phyloP scores from a whole-genome alignment of 495 filamentous ascomycete species.

The Hypoxylon cercidicola region DNA sequence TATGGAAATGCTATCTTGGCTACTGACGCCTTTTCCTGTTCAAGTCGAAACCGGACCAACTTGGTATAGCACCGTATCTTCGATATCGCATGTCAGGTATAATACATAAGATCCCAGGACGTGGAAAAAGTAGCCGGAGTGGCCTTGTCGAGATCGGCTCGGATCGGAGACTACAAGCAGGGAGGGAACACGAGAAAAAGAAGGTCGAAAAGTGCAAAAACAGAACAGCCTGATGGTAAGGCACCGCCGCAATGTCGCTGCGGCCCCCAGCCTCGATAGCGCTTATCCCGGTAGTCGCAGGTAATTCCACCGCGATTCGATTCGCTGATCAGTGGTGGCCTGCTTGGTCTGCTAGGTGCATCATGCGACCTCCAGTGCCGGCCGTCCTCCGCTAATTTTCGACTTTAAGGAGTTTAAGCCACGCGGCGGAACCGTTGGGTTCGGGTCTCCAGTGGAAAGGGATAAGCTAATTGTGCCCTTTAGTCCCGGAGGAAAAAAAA shows the following conservation, averaged over 20 bases:
- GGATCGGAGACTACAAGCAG: not conserved
- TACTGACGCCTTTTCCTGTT: slow-evolving; percentile 29
- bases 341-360: slow-evolving; percentile 8
- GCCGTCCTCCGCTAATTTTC: slow-evolving; percentile 23
- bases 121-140: not conserved
- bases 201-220: slow-evolving; percentile 27
- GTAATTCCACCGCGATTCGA: slow-evolving; percentile 22
- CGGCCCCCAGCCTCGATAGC: slow-evolving; percentile 21
- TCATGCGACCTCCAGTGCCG: slow-evolving; percentile 34
- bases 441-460: slow-evolving; percentile 7
- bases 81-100: not conserved
- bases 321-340: slow-evolving; percentile 23
- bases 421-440: slow-evolving; percentile 26
- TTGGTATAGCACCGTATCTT: slow-evolving; percentile 8
- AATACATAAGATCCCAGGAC: not conserved
- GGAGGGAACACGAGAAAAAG: slow-evolving; percentile 1
- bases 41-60: slow-evolving; percentile 11
- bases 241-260: slow-evolving; percentile 29
- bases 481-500: not conserved
- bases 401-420: slow-evolving; percentile 19
- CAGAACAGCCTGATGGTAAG: slow-evolving; percentile 27
- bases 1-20: slow-evolving; percentile 28
- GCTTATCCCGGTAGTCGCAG: slow-evolving; percentile 28
- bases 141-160: not conserved
- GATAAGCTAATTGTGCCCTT: slow-evolving; percentile 3